phyloP scores from a whole-genome alignment of 176 grass and related monocot genomes.

The Paspalum vaginatum region DNA sequence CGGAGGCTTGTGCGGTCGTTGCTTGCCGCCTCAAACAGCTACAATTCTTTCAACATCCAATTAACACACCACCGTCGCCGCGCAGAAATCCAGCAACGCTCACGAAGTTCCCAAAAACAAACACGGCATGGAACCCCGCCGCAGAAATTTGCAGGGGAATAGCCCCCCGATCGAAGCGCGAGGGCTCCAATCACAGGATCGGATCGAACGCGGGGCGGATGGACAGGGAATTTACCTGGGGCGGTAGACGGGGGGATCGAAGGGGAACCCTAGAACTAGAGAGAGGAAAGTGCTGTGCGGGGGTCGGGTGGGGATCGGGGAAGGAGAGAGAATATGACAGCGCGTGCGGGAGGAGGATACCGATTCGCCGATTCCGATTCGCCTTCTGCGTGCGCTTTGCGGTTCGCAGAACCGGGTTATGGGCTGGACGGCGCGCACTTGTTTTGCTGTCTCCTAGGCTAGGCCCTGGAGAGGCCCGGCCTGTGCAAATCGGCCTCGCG shows the following conservation, averaged over 20 bases:
- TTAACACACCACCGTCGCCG: constrained; percentile 33
- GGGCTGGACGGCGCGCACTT: too few species aligned
- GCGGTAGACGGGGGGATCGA: neutral
- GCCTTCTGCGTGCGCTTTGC: neutral
- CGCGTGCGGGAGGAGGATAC: neutral
- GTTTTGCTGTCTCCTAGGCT: too few species aligned
- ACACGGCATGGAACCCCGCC: neutral
- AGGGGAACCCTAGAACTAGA: constrained; percentile 18
- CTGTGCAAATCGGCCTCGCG: too few species aligned
- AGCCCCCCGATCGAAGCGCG: neutral
- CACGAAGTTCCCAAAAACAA: neutral
- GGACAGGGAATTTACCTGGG: constrained; percentile 33
- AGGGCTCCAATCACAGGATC: constrained; percentile 15
- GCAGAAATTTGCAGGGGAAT: neutral
- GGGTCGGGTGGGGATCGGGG: neutral
- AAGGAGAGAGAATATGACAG: neutral
- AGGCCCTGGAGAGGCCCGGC: too few species aligned
- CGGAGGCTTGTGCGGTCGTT: neutral
- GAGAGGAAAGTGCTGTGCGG: neutral
- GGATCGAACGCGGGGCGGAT: neutral
- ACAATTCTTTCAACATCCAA: constrained; percentile 47
- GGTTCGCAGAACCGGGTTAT: neutral
- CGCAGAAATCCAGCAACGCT: neutral
- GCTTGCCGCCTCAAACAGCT: constrained; percentile 14
- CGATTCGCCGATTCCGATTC: constrained; percentile 8